These are phyloP conservation scores for Linderniella brevidens DNA, from an alignment of 257 asterid genomes.

Conservation along the genomic window DNA sequence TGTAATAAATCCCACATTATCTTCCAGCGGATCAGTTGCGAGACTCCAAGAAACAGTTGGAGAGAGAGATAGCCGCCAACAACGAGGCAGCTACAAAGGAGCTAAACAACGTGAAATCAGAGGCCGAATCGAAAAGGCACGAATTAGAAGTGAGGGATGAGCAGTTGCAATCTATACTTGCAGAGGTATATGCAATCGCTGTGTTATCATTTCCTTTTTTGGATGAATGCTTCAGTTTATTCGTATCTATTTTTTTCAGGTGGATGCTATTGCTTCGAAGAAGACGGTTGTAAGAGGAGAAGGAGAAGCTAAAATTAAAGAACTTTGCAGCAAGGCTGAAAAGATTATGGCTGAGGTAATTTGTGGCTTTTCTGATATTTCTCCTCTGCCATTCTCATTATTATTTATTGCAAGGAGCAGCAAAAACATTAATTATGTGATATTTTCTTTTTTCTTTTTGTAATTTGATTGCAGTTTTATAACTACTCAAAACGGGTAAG, in stretches of 20 bases:
- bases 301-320: conserved; percentile 38
- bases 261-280: conserved; percentile 26
- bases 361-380: background rate
- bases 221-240: conserved; percentile 8
- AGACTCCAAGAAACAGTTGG: conserved; percentile 40
- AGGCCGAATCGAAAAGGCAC: conserved; percentile 43
- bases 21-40: conserved; percentile 46
- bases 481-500: conserved; percentile 29
- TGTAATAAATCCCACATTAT: conserved; percentile 2
- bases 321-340: conserved; percentile 35
- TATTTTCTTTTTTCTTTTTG: background rate
- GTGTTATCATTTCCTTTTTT: too few species aligned
- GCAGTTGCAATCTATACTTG: conserved; percentile 47
- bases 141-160: conserved; percentile 35
- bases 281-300: conserved; percentile 31
- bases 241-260: conserved; percentile 25
- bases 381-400: conserved; percentile 1
- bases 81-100: conserved; percentile 37
- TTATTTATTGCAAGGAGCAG: background rate
- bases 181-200: conserved; percentile 46
- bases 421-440: conserved; percentile 1
- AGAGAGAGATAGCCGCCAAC: conserved; percentile 33
- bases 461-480: conserved; percentile 33
- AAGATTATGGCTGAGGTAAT: conserved; percentile 50
- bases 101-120: conserved; percentile 38